Conservation (phyloP, 2,329 filamentous ascomycete genomes). For the Pyrenophora teres region DNA sequence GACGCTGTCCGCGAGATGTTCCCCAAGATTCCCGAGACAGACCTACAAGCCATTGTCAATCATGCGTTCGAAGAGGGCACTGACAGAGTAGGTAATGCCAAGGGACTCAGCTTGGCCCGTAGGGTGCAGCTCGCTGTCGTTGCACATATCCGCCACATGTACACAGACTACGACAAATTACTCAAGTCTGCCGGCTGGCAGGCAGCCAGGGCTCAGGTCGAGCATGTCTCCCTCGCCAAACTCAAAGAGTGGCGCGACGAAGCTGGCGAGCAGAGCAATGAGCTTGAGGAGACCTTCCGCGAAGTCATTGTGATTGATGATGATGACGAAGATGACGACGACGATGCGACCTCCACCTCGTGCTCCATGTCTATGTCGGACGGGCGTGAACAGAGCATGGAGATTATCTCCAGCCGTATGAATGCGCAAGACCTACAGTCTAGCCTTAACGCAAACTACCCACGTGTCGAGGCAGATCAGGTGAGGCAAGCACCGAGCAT, state of each 20-base stretch:
- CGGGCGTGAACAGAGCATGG: constrained; percentile 39
- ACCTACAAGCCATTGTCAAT: constrained; percentile 62
- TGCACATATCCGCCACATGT: constrained; percentile 65
- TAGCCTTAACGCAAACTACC: constrained; percentile 23
- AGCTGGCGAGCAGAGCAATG: constrained; percentile 54
- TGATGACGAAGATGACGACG: constrained; percentile 60
- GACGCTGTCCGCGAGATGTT: constrained; percentile 66
- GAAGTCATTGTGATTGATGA: constrained; percentile 69
- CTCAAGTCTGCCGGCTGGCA: constrained; percentile 59
- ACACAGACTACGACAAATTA: constrained; percentile 66
- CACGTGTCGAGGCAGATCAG: constrained; percentile 17
- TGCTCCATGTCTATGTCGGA: constrained; percentile 23
- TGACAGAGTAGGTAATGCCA: constrained; percentile 62
- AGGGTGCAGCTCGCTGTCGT: constrained; percentile 65
- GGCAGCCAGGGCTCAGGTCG: constrained; percentile 60
- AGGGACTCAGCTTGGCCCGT: constrained; percentile 58
- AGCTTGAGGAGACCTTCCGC: constrained; percentile 65
- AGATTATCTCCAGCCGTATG: constrained; percentile 41
- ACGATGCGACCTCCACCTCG: constrained; percentile 32
- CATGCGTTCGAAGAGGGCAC: constrained; percentile 65
- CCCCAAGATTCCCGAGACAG: constrained; percentile 64
- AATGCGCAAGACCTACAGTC: constrained; percentile 40
- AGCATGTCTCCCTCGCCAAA: constrained; percentile 60
- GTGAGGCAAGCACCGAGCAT: constrained; percentile 25
- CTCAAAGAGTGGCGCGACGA: constrained; percentile 68